Evolutionary conservation across 257 asterid species (phyloP).

Genomic region (Solanum chiquidenum): DNA sequence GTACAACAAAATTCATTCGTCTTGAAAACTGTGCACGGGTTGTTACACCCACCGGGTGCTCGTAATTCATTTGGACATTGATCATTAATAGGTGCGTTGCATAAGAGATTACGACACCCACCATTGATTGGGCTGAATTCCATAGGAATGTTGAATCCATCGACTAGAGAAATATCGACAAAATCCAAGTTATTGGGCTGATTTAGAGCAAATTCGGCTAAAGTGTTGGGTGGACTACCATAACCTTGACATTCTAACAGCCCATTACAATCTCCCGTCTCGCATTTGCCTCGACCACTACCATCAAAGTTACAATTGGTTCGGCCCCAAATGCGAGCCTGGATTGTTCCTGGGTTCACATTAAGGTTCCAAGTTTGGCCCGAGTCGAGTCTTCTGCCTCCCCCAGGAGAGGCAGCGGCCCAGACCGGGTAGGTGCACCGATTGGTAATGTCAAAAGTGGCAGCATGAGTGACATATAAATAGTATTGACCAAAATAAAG

Average conservation of each 20-base stretch:
- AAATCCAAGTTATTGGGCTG: slow-evolving; percentile 15
- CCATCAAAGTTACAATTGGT: slow-evolving; percentile 15
- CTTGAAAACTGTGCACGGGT: slow-evolving; percentile 21
- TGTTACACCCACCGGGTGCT: slow-evolving; percentile 32
- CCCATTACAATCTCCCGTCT: slow-evolving; percentile 19
- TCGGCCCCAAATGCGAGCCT: slow-evolving; percentile 18
- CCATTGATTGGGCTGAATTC: slow-evolving; percentile 6
- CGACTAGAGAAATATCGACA: slow-evolving; percentile 16
- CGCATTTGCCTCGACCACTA: slow-evolving; percentile 12
- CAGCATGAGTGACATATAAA: slow-evolving; percentile 10
- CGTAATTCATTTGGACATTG: slow-evolving; percentile 32
- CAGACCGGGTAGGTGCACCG: slow-evolving; percentile 17
- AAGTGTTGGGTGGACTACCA: slow-evolving; percentile 17
- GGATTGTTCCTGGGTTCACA: slow-evolving; percentile 13
- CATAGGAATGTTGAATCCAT: slow-evolving; percentile 22
- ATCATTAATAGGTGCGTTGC: slow-evolving; percentile 21
- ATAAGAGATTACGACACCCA: slow-evolving; percentile 8
- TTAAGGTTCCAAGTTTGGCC: slow-evolving; percentile 7
- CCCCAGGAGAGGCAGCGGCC: slow-evolving; percentile 20
- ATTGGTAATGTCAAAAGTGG: slow-evolving; percentile 11
- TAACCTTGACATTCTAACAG: slow-evolving; percentile 10
- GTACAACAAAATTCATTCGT: slow-evolving; percentile 38
- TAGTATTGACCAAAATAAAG: neutral
- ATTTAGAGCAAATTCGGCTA: slow-evolving; percentile 18
- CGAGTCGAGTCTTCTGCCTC: neutral